These are phyloP conservation scores for Claviceps africana DNA, from an alignment of 2,329 filamentous ascomycete species.

Conservation along the genomic window DNA sequence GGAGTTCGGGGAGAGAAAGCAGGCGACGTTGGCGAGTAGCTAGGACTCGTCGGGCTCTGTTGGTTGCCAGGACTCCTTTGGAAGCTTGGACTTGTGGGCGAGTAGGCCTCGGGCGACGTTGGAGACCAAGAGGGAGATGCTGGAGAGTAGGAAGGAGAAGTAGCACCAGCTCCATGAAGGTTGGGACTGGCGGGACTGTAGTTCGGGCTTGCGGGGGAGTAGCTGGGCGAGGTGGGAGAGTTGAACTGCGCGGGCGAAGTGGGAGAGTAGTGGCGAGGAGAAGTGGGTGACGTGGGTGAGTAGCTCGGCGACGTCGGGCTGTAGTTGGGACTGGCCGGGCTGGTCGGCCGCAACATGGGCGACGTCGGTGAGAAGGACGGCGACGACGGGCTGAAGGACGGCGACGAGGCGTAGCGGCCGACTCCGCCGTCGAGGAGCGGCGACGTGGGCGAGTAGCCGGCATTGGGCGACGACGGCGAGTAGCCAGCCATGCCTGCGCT, in stretches of 20 bases:
- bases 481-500: constrained; percentile 44
- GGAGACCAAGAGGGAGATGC: constrained; percentile 68
- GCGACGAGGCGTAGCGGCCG: constrained; percentile 41
- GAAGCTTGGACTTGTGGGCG: constrained; percentile 49
- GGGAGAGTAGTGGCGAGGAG: constrained; percentile 44
- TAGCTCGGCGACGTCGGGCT: constrained; percentile 53
- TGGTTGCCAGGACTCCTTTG: constrained; percentile 38
- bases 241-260: constrained; percentile 63
- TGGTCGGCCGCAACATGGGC: constrained; percentile 40
- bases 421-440: constrained; percentile 43
- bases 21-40: constrained; percentile 52
- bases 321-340: constrained; percentile 45
- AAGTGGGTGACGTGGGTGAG: constrained; percentile 46
- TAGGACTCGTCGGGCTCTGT: constrained; percentile 52
- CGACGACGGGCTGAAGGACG: constrained; percentile 48
- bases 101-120: constrained; percentile 52
- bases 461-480: constrained; percentile 63
- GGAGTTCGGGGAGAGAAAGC: constrained; percentile 32
- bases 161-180: constrained; percentile 27
- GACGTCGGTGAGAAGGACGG: constrained; percentile 51
- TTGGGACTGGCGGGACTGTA: constrained; percentile 58
- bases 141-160: constrained; percentile 51
- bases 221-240: constrained; percentile 61
- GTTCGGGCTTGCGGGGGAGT: constrained; percentile 55
- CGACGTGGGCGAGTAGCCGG: constrained; percentile 64